Base-by-base conservation (phyloP, 495 filamentous ascomycete genomes). In the Hypoxylon fuscum region DNA sequence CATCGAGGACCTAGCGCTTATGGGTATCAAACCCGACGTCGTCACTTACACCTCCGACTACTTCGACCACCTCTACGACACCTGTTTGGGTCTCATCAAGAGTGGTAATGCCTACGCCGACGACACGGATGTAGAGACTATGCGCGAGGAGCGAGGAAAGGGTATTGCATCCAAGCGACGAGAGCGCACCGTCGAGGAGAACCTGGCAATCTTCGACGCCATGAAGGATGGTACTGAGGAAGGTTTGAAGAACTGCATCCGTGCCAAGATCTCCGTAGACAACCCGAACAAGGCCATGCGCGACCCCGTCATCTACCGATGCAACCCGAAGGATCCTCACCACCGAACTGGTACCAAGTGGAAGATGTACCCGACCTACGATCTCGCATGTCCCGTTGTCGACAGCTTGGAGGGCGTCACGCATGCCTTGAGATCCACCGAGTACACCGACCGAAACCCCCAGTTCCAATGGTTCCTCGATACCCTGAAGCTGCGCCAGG, bases 381-480 rank as follows among this genome's bases (percentile, higher is more conserved):
- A 97, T 74, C 95, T 97, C 69, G 89, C 88, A 59, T 96, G 92
- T 75, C 95, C 96, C 11, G 85, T 97, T 34, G 87, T 98, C 40
- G 95, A 98, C 76, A 86, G 87, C 21, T 76, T 93, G 64, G 93
- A 98, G 77, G 93, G 92, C 37, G 91, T 98, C 46, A 97, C 95
- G 10, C 95, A 98, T 72, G 95, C 95, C 22, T 84, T 98, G 47
- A 86, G 96, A 62, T 96, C 95, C 1, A 97, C 93, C 57, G 95
- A 98, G 80, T 98, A 98, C 79, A 89, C 93, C 34, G 96, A 98
- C 76, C 91, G 95, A 48, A 97, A 98, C 75, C 89, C 91, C 9
- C 94, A 97, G 77, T 98, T 98, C 78, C 87, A 95, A 71, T 98
- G 95, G 95, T 93, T 98, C 81, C 72, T 96, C 27, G 87, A 96